Base-by-base conservation (phyloP, 768 basidiomycete species). In the Suillus brevipes region DNA sequence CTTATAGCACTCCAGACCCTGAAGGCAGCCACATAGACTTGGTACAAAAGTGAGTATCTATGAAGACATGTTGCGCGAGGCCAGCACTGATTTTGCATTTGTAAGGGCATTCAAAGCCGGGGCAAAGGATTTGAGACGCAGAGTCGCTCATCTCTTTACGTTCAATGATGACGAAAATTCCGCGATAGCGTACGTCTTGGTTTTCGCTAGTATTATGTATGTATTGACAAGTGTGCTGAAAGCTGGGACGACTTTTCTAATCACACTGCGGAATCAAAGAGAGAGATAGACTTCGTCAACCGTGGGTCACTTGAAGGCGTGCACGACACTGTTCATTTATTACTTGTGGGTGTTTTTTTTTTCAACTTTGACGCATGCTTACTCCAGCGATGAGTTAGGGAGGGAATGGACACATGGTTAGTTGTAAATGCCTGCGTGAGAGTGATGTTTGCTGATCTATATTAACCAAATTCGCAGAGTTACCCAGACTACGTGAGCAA, bases 181-280 rank as follows among this genome's bases (percentile, higher is more conserved):
- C n/a, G 55, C 63, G 23, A n/a, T 53, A 37, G 62, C 65, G 72
- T 70, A 52, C 64, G 58, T 23, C n/a, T 45, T 9, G 23, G 14
- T 28, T 53, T 8, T 25, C 34, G 28, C 6, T 1, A 12, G 20
- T 43, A 40, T 49, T 37, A 23, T 31, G 7, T 28, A 37, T n/a
- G 7, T 45, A 31, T 36, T 69, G 37, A 64, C 50, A 16, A 2
- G 64, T 53, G 16, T 18, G n/a, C 55, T 23, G 18, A 53, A 23
- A 74, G 74, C 31, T 75, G 74, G 56, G 73, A 75, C 23, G 69
- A 73, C 14, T 76, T 74, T 43, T 75, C 74, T n/a, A 74, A 74
- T 65, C 66, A 66, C 6, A 62, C 31, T 8, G 65, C 68, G 16
- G 64, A 71, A 31, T 74, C 74, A n/a, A 65, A 66, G 8, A 61